phyloP scores from a whole-genome alignment of 192 early-diverging fungal genomes.

The Piromyces finnis region DNA sequence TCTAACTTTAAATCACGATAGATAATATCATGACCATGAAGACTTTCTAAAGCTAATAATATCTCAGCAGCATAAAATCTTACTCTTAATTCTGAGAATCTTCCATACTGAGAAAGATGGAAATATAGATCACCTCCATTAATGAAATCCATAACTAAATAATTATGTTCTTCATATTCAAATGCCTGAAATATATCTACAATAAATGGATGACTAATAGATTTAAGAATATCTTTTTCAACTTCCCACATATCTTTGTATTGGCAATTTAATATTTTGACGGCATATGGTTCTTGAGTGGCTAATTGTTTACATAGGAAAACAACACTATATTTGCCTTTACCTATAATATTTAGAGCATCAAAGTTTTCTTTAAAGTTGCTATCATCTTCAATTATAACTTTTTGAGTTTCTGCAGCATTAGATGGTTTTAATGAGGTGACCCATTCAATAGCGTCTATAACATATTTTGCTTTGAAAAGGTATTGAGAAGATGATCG shows the following conservation, averaged over 20 bases:
- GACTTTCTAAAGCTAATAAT: slow-evolving; percentile 15
- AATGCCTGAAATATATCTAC: slow-evolving; percentile 29
- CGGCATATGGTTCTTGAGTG: background rate
- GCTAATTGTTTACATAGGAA: background rate
- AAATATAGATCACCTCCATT: background rate
- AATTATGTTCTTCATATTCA: slow-evolving; percentile 16
- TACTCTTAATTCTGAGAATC: slow-evolving; percentile 23
- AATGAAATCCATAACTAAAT: slow-evolving; percentile 16
- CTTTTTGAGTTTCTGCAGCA: background rate
- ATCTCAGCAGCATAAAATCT: slow-evolving; percentile 27
- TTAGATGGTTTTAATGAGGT: background rate
- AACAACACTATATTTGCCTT: background rate
- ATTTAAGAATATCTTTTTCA: slow-evolving; percentile 20
- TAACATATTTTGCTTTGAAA: background rate
- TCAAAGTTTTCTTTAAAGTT: background rate
- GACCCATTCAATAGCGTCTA: background rate
- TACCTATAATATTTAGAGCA: background rate
- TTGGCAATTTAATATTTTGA: background rate
- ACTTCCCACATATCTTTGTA: background rate
- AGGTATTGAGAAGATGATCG: background rate
- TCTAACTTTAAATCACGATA: slow-evolving; percentile 39
- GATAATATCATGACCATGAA: slow-evolving; percentile 26
- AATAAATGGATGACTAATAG: slow-evolving; percentile 27
- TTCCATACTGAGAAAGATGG: slow-evolving; percentile 11
- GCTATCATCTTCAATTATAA: background rate